Base-by-base conservation (phyloP, 345 rosid species). In the Salix viminalis region DNA sequence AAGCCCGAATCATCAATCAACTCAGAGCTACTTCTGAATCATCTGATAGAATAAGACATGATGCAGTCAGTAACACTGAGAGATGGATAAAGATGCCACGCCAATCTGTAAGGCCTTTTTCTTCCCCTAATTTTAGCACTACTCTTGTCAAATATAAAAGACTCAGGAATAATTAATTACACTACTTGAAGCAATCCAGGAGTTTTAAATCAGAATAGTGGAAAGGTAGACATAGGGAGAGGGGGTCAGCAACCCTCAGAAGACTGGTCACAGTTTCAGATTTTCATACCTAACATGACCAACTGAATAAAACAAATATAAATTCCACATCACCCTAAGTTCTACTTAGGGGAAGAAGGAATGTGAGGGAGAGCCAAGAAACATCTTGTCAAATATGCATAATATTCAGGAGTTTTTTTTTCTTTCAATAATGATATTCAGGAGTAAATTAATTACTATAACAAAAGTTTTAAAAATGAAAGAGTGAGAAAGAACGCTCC, bases 251-350 rank as follows among this genome's bases (percentile, higher is more conserved):
- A 30, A 26, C 72, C 54, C 37, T 36, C 32, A 42, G 16, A 65
- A 26, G 58, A 71, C 65, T 6, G 37, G 46, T 50, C 34, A 37
- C 54, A 70, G n/a, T 23, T 71, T 26, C 48, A 68, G 44, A 46
- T 69, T 73, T n/a, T 21, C 24, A 37, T 42, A 60, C 58, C 64
- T 76, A 41, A 70, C 11, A 26, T 41, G 39, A 37, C 72, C 24
- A 64, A 56, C 73, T 68, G 42, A 32, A 44, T 79, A 62, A 54
- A 70, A 80, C 26, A 48, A 75, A 10, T 42, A 42, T 69, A 26
- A 0, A 10, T 13, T 28, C 14, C 19, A n/a, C n/a, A 13, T 26
- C 30, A 68, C 61, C 71, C 26, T 32, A 72, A 48, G 46, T 73
- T 32, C 72, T 61, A 76, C 48, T 36, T 12, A n/a, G 67, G 72